Conservation (phyloP, 73 alveolate genomes). For the Paramecium octaurelia region DNA sequence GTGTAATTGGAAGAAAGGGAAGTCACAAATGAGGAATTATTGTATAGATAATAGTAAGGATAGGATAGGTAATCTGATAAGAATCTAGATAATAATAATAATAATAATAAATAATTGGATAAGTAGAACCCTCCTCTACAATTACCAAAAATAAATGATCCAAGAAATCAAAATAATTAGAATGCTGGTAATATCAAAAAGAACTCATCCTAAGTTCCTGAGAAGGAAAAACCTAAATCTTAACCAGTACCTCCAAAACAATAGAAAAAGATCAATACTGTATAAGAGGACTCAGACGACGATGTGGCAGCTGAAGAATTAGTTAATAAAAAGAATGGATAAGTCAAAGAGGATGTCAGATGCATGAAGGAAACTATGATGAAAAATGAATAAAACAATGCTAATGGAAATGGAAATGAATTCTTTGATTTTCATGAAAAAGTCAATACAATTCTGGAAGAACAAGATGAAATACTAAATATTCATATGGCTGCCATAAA, state of each 20-base stretch:
- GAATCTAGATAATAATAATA: slow-evolving; percentile 42
- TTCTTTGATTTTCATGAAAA: slow-evolving; percentile 87
- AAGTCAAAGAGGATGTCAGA: slow-evolving; percentile 73
- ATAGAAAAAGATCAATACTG: slow-evolving; percentile 70
- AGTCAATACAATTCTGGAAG: slow-evolving; percentile 85
- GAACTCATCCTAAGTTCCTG: slow-evolving; percentile 51
- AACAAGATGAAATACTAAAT: slow-evolving; percentile 87
- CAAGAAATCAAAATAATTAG: neutral
- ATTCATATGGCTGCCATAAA: slow-evolving; percentile 90
- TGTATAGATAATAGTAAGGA: neutral
- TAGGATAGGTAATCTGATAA: slow-evolving; percentile 37
- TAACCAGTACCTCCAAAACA: slow-evolving; percentile 55
- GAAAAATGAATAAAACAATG: slow-evolving; percentile 68
- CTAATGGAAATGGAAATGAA: slow-evolving; percentile 57
- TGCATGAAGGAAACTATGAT: slow-evolving; percentile 72
- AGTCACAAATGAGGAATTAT: slow-evolving; percentile 43
- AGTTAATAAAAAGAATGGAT: slow-evolving; percentile 65
- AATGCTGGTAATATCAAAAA: slow-evolving; percentile 63
- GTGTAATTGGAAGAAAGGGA: slow-evolving; percentile 49
- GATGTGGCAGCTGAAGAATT: slow-evolving; percentile 63
- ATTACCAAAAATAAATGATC: slow-evolving; percentile 24
- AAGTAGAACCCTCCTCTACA: slow-evolving; percentile 36
- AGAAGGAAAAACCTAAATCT: slow-evolving; percentile 47
- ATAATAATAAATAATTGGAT: slow-evolving; percentile 21
- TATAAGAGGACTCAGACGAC: slow-evolving; percentile 62